Conservation (phyloP, 2,329 filamentous ascomycete species). For the Nannizzia gypsea region DNA sequence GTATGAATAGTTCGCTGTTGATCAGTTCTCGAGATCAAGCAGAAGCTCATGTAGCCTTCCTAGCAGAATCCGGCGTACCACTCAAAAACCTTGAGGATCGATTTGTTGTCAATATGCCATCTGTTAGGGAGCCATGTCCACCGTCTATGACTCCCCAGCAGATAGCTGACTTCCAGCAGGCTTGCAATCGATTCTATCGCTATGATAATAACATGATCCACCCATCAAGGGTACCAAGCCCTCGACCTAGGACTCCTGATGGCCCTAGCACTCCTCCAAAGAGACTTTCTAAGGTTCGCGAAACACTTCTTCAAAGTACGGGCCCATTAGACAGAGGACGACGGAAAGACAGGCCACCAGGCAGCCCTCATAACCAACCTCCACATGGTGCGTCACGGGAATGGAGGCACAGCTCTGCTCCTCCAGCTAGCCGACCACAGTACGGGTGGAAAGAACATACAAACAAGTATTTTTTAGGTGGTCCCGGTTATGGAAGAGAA, state of each 20-base stretch:
- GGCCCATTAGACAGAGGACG: not conserved
- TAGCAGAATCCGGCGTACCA: constrained; percentile 23
- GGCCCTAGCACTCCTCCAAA: constrained; percentile 22
- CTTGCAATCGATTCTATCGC: constrained; percentile 24
- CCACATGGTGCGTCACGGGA: not conserved
- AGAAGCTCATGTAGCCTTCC: constrained; percentile 13
- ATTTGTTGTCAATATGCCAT: constrained; percentile 35
- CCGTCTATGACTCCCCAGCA: constrained; percentile 30
- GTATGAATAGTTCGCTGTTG: not conserved
- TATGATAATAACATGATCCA: constrained; percentile 23
- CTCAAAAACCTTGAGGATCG: constrained; percentile 29
- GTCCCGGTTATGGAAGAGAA: not conserved
- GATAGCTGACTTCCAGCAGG: constrained; percentile 30
- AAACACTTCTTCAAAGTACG: not conserved
- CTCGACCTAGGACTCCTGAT: constrained; percentile 22
- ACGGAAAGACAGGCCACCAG: not conserved
- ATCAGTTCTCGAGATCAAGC: constrained; percentile 6
- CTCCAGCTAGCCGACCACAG: not conserved
- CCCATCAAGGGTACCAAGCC: constrained; percentile 24
- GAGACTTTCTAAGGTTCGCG: constrained; percentile 11
- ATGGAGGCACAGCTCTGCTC: not conserved
- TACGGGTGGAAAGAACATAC: not conserved
- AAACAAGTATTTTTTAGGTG: not conserved
- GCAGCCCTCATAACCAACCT: not conserved
- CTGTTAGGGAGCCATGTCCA: constrained; percentile 32